Conservation (phyloP, 179 eudicot genomes). For the Heliamphora pulchella region DNA sequence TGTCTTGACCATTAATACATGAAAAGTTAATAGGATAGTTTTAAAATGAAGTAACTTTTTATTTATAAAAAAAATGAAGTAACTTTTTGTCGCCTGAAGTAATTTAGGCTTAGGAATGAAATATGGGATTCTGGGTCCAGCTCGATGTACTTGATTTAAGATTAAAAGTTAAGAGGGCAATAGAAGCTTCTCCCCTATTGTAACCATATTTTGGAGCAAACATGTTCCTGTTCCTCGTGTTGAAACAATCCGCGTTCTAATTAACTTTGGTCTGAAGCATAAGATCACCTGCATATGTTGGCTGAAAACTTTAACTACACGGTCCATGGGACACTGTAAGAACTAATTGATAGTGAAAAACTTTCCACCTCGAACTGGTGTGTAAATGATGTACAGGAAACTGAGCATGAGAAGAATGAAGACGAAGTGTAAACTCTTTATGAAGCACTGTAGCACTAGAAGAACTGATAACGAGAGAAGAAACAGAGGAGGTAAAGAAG, state of each 20-base stretch:
- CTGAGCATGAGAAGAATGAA: background rate
- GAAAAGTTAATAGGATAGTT: background rate
- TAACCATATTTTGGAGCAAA: too few species aligned
- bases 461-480: background rate
- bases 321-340: background rate
- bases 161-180: slow-evolving; percentile 1
- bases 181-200: background rate
- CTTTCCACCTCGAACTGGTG: too few species aligned
- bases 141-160: background rate
- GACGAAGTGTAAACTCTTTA: background rate
- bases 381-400: background rate
- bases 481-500: background rate
- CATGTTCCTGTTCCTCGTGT: too few species aligned
- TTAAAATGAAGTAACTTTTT: background rate
- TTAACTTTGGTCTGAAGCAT: background rate
- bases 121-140: background rate
- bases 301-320: background rate
- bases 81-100: background rate
- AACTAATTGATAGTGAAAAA: background rate
- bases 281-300: background rate
- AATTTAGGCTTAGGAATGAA: background rate
- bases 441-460: background rate
- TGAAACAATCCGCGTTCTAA: too few species aligned
- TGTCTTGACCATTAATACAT: background rate
- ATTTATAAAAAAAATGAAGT: background rate